phyloP scores from a whole-genome alignment of 2,329 filamentous ascomycete genomes.

The Sporothrix globosa region DNA sequence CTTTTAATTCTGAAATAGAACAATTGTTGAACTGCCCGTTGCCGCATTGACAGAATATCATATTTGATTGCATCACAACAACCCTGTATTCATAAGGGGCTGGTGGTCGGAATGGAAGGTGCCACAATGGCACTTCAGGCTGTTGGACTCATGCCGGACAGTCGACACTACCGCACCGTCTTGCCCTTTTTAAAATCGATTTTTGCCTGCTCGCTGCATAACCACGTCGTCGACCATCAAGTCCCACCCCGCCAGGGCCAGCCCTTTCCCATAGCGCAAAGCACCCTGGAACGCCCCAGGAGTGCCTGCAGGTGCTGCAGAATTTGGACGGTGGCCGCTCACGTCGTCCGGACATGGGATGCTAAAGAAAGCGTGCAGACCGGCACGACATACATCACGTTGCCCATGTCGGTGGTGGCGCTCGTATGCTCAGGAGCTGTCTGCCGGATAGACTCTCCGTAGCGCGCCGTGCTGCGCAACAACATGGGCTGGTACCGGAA shows the following conservation, averaged over 20 bases:
- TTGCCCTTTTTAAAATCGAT: not conserved
- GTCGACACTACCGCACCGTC: not conserved
- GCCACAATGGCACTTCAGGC: too few relatives aligned
- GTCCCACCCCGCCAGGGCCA: not conserved
- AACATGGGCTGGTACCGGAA: not conserved
- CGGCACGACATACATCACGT: not conserved
- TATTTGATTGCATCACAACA: too few relatives aligned
- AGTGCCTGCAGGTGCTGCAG: not conserved
- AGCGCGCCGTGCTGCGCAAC: not conserved
- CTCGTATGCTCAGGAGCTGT: not conserved
- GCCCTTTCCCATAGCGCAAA: not conserved
- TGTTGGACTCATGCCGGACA: too few relatives aligned
- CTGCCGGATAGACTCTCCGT: not conserved
- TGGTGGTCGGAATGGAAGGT: too few relatives aligned
- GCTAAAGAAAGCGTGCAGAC: not conserved
- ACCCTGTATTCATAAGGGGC: too few relatives aligned
- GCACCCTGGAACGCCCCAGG: not conserved
- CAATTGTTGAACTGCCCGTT: not conserved
- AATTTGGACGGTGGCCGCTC: not conserved
- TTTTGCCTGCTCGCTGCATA: not conserved
- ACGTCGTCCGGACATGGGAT: not conserved
- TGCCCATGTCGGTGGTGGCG: not conserved
- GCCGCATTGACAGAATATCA: too few relatives aligned
- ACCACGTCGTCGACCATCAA: not conserved
- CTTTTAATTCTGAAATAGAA: too few relatives aligned